These are phyloP conservation scores for Neopestalotiopsis rosae DNA, from an alignment of 2,329 filamentous ascomycete species.

Conservation along the genomic window DNA sequence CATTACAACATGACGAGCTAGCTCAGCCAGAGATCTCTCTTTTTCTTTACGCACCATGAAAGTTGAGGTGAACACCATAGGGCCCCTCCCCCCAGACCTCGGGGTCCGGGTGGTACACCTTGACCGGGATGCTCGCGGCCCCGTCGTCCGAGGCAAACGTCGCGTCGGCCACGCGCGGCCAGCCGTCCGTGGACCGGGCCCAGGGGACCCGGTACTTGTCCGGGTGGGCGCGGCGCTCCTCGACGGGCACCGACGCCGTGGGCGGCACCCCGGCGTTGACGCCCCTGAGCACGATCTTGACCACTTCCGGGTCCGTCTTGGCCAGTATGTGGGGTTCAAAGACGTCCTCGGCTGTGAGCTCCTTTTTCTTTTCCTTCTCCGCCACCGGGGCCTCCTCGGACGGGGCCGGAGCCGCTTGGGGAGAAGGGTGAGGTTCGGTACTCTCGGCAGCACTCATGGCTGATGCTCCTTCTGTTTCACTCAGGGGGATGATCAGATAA, in stretches of 20 bases:
- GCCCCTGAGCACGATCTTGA: constrained; percentile 31
- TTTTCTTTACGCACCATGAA: constrained; percentile 33
- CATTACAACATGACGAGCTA: too few species aligned
- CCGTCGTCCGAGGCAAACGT: constrained; percentile 36
- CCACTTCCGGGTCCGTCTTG: constrained; percentile 38
- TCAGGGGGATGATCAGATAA: background rate
- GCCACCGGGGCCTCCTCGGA: background rate
- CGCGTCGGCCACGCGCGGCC: constrained; percentile 33
- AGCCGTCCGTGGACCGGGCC: constrained; percentile 34
- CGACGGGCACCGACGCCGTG: constrained; percentile 29
- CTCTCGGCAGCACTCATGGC: background rate
- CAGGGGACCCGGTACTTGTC: constrained; percentile 31
- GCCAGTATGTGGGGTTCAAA: constrained; percentile 32
- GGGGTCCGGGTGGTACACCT: constrained; percentile 40
- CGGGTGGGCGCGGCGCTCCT: constrained; percentile 36
- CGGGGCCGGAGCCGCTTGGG: background rate
- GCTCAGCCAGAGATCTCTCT: background rate
- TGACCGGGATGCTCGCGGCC: constrained; percentile 30
- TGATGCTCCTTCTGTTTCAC: background rate
- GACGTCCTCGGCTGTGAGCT: constrained; percentile 28
- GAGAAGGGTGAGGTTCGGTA: background rate
- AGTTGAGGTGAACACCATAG: constrained; percentile 41
- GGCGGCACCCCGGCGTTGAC: constrained; percentile 27
- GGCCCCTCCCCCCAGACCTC: constrained; percentile 34
- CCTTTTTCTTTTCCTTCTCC: background rate